phyloP scores from a whole-genome alignment of 306 rosid genomes.

The Malus sylvestris region DNA sequence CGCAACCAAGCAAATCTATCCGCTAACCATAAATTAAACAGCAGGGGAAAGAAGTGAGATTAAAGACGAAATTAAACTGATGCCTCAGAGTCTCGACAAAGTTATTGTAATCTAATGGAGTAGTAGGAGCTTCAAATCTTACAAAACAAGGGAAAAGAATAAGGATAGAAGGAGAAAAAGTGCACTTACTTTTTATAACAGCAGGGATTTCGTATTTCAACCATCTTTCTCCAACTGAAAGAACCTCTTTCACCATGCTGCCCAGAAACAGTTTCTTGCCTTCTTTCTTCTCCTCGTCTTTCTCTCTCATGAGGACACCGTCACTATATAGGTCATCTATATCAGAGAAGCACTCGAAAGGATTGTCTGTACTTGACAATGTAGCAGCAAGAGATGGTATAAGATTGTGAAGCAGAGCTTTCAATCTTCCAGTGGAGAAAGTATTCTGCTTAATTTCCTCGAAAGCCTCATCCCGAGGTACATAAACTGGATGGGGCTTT shows the following conservation, averaged over 20 bases:
- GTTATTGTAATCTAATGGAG: too few species aligned
- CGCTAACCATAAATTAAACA: conserved; percentile 31
- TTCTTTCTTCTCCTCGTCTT: conserved; percentile 47
- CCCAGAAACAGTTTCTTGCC: conserved; percentile 28
- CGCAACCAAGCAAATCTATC: conserved; percentile 88
- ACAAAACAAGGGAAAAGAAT: not conserved
- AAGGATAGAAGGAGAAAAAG: not conserved
- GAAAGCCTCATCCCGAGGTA: conserved; percentile 90
- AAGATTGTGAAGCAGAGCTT: conserved; percentile 87
- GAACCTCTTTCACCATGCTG: conserved; percentile 49
- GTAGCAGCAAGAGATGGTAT: conserved; percentile 71
- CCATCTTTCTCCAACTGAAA: conserved; percentile 45
- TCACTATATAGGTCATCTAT: conserved; percentile 79
- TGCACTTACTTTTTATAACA: conserved; percentile 48
- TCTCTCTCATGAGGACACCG: conserved; percentile 61
- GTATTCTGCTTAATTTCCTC: conserved; percentile 81
- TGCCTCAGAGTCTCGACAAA: not conserved
- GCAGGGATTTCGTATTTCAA: conserved; percentile 78
- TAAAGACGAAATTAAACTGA: not conserved
- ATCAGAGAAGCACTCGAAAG: conserved; percentile 81
- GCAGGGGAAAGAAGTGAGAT: not conserved
- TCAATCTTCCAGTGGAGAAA: conserved; percentile 83
- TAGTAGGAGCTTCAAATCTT: not conserved
- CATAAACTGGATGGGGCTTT: conserved; percentile 94
- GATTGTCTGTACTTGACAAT: conserved; percentile 67